Evolutionary conservation across 345 rosid genomes (phyloP).

Genomic region (Citrus trifoliata): DNA sequence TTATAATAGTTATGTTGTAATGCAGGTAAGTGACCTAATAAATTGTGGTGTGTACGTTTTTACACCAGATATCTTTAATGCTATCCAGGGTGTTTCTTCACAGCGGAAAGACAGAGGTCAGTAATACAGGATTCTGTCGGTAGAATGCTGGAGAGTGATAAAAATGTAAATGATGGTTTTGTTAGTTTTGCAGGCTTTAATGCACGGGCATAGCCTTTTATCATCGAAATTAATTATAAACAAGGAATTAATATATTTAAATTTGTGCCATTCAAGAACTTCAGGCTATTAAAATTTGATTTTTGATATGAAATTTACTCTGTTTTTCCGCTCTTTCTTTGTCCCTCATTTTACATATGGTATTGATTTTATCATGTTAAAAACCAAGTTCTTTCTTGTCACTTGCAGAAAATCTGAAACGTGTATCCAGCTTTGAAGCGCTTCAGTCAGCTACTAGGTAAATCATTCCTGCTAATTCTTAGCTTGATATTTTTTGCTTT

Average conservation of each 20-base stretch:
- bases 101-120: conserved; percentile 75
- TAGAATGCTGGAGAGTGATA: neutral
- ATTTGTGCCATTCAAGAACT: neutral
- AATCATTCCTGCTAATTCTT: neutral
- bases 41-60: conserved; percentile 90
- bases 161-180: neutral
- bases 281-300: neutral
- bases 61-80: conserved; percentile 71
- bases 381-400: conserved; percentile 7
- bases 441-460: conserved; percentile 83
- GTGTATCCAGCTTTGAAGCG: conserved; percentile 91
- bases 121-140: conserved; percentile 1
- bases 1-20: conserved; percentile 9
- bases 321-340: neutral
- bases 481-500: neutral
- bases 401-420: conserved; percentile 68
- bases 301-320: neutral
- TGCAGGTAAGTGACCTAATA: conserved; percentile 86
- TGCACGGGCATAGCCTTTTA: neutral
- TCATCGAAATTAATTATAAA: neutral
- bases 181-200: neutral
- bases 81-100: conserved; percentile 65
- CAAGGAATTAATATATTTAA: neutral
- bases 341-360: neutral
- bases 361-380: neutral